Evolutionary conservation across 2,329 filamentous ascomycete genomes (phyloP), one percentile per base, ranked within the genome.

Genomic region (Fonsecaea nubica): DNA sequence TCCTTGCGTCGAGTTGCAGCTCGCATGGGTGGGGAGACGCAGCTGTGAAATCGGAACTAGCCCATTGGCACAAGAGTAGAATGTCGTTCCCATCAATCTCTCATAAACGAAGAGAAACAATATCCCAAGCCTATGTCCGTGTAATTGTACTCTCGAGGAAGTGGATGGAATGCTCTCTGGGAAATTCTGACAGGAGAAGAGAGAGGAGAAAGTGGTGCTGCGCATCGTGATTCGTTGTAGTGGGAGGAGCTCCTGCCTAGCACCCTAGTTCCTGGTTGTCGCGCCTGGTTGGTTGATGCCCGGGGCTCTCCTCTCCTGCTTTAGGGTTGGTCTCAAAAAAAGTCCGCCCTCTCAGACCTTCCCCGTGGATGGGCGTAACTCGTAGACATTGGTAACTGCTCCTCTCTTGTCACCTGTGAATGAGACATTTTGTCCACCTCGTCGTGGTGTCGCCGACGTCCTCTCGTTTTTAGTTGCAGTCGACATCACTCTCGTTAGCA

Each of bases 401-500:
- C 12, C 7, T 50, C 45, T 50, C 45, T 50, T 25, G 21, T 50
- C 6, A 10, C 45, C 12, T 25, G 45, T 50, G 45, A 21, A 50
- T 55, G 52, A 55, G 52, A 55, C 52, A 55, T 25, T 50, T 55
- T 33, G 45, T 50, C 45, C 45, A 18, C 42, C n/a, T 21, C 42
- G n/a, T 21, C 42, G 15, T 40, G 10, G 13, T 21, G 2, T 35
- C 55, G 33, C n/a, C 12, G 33, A 58, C 55, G 36, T 42, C 55
- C 36, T 54, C 8, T 61, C 48, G 58, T 54, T 61, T 32, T 38
- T 48, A 42, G 21, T 54, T 42, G 48, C 48, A 61, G n/a, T 52
- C 40, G 6, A 10, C 50, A 36, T 54, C 32, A 54, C 35, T 30
- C 45, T 61, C 58, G 48, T 35, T 61, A 61, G 30, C 35, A 54